Base-by-base conservation (phyloP, 2,329 filamentous ascomycete species). In the Lachnellula suecica region DNA sequence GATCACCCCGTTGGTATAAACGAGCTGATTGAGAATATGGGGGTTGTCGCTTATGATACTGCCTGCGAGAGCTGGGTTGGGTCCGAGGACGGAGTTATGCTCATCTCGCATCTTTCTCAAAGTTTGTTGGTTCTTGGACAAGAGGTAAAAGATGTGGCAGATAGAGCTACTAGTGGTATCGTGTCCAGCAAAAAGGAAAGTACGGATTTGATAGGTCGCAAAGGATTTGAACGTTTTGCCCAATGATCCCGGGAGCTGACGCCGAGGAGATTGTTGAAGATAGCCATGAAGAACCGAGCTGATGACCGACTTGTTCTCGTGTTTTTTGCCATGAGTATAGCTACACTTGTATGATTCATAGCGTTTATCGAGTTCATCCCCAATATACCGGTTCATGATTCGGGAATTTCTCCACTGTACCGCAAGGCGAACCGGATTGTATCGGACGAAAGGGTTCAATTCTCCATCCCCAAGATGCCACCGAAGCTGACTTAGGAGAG, bases 161-260 rank as follows among this genome's bases (percentile, higher is more conserved):
- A 53, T 46, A 19, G 24, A 52, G 27, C 45, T 51, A 31, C 35
- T 34, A 7, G 57, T 62, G 1, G 62, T 60, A 25, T 64, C 62
- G 24, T 63, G 57, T 2, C 62, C 62, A 8, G 59, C 62, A 40
- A 65, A 62, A 17, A 65, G 44, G 37, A 63, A 63, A 15, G 50
- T 25, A 2, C 49, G 45, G 15, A 56, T 52, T 23, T 56, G 53
- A 17, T 37, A 19, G 3, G 40, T 51, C 23, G 49, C 52, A 22
- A 25, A 51, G 27, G 49, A 53, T 47, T 53, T 50, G 19, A 60
- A 52, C 11, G 29, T 44, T 27, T 24, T 41, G 51, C 52, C 55
- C 31, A 51, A 15, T 13, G 31, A 22, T 9, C 29, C 29, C 5
- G 22, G 19, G 27, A 38, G 49, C 29, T 10, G 24, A 25, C 41